Evolutionary conservation across 148 eudicot species (phyloP).

Genomic region (Beta vulgaris): DNA sequence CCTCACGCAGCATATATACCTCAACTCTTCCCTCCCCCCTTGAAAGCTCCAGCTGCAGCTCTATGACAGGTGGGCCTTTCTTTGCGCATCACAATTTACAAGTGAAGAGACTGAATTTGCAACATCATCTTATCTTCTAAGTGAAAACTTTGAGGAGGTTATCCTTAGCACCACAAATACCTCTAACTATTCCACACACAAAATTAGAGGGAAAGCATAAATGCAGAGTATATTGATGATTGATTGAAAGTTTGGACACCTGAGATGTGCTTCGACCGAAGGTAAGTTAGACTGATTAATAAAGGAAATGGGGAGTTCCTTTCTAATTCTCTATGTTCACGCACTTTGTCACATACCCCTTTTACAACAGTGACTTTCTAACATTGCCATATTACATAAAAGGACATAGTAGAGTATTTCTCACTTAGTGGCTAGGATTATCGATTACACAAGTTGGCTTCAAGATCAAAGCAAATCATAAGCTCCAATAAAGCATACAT

Average conservation of each 20-base stretch:
- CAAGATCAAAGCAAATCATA: not conserved
- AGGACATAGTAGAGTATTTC: not conserved
- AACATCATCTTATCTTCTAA: not conserved
- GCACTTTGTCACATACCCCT: not conserved
- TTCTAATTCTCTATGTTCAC: not conserved
- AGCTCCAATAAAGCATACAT: not conserved
- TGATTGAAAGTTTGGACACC: no score
- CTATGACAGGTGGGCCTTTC: not conserved
- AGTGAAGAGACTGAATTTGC: not conserved
- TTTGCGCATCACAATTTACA: not conserved
- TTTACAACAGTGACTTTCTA: not conserved
- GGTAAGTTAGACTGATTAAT: not conserved
- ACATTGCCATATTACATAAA: not conserved
- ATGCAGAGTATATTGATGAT: no score
- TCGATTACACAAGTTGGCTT: not conserved
- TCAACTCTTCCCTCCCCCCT: not conserved
- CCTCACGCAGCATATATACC: not conserved
- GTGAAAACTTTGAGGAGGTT: not conserved
- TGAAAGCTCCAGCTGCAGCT: not conserved
- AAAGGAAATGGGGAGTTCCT: not conserved
- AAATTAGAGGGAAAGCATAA: not conserved
- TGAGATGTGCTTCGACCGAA: no score
- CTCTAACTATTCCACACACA: no score
- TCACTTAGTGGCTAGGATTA: not conserved
- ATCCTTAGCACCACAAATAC: not conserved